These are phyloP conservation scores for Talaromyces sp. DNA, from an alignment of 2,329 filamentous ascomycete genomes.

Conservation along the genomic window DNA sequence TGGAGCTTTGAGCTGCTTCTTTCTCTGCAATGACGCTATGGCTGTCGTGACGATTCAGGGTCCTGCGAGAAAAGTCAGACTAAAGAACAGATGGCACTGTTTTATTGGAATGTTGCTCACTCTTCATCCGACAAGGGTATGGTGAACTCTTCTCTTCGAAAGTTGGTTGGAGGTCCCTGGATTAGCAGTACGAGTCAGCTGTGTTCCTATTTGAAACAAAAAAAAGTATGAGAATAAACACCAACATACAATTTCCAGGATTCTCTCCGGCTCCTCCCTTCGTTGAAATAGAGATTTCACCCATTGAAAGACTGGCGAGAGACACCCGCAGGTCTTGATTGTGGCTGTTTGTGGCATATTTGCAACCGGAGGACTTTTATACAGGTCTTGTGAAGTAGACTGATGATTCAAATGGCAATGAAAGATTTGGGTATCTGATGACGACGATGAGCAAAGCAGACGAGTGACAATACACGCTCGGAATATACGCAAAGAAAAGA, in stretches of 20 bases:
- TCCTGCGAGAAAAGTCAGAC: slow-evolving; percentile 22
- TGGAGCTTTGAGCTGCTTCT: slow-evolving; percentile 18
- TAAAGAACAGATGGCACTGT: slow-evolving; percentile 17
- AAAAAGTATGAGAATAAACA: background rate
- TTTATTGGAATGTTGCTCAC: slow-evolving; percentile 14
- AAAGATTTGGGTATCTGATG: background rate
- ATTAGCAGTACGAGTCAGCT: slow-evolving; percentile 10
- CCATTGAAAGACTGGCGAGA: slow-evolving; percentile 29
- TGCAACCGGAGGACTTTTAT: background rate
- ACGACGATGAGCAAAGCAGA: background rate
- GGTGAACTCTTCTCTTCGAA: slow-evolving; percentile 37
- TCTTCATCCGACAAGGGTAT: slow-evolving; percentile 35
- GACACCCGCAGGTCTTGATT: slow-evolving; percentile 22
- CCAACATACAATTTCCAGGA: slow-evolving; percentile 30
- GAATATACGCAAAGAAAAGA: background rate
- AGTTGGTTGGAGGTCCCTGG: slow-evolving; percentile 39
- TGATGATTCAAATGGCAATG: background rate
- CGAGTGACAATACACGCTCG: slow-evolving; percentile 5
- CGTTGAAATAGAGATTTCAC: slow-evolving; percentile 28
- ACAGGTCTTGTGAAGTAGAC: background rate
- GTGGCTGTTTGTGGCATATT: background rate
- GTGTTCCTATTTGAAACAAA: background rate
- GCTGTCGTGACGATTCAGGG: slow-evolving; percentile 28
- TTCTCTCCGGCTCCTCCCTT: slow-evolving; percentile 17
- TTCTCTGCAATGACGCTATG: slow-evolving; percentile 24